Evolutionary conservation across 2,329 filamentous ascomycete species (phyloP).

Genomic region (Monilinia laxa): DNA sequence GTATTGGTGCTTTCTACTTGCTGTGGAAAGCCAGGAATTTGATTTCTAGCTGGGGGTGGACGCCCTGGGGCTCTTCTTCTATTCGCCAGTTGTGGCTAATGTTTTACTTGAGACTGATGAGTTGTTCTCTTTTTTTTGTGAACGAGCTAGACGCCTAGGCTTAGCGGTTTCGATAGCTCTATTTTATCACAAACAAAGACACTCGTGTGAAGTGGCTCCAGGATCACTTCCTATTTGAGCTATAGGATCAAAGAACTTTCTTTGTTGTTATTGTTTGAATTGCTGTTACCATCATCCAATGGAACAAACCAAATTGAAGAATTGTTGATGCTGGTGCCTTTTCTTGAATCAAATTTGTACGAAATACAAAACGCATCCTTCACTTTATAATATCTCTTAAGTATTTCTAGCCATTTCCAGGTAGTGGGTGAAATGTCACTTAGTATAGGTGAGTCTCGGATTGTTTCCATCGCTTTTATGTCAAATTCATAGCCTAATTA

Average conservation of each 20-base stretch:
- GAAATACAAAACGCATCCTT: too few species aligned
- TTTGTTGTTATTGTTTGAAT: background rate
- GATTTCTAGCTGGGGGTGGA: background rate
- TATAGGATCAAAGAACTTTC: background rate
- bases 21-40: background rate
- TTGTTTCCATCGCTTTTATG: too few species aligned
- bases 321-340: background rate
- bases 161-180: background rate
- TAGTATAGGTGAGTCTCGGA: too few species aligned
- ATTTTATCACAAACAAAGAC: background rate
- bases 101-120: background rate
- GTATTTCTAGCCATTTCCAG: too few species aligned
- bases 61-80: background rate
- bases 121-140: rapidly evolving
- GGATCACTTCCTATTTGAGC: background rate
- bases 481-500: too few species aligned
- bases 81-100: background rate
- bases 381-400: too few species aligned
- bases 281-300: background rate
- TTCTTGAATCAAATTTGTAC: background rate
- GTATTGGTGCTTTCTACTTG: background rate
- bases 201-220: background rate
- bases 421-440: too few species aligned
- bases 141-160: too few species aligned
- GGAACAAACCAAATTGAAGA: background rate